phyloP scores from a whole-genome alignment of 2,329 filamentous ascomycete species.

The Pseudogymnoascus sp. region DNA sequence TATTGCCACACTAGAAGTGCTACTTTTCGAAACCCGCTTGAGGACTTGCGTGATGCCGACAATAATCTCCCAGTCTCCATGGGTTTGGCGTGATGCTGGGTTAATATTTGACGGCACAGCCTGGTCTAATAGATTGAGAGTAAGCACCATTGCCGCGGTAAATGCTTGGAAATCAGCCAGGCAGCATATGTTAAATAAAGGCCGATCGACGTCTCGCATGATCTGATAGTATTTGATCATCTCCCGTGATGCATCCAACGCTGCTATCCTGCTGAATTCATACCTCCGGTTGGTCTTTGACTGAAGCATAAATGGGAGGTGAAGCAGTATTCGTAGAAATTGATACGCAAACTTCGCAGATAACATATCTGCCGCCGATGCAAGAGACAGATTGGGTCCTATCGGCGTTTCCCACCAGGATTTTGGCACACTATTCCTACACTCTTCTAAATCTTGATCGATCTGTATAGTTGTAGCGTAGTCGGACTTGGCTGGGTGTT shows the following conservation, averaged over 20 bases:
- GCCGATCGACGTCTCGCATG: conserved; percentile 25
- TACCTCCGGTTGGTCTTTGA: conserved; percentile 31
- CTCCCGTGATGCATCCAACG: conserved; percentile 36
- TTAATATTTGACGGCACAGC: conserved; percentile 14
- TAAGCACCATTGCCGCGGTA: conserved; percentile 37
- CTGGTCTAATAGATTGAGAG: conserved; percentile 34
- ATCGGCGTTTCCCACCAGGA: conserved; percentile 26
- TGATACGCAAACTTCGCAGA: conserved; percentile 35
- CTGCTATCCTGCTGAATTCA: conserved; percentile 32
- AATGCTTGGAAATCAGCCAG: conserved; percentile 42
- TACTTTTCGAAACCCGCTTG: conserved; percentile 26
- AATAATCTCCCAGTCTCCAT: conserved; percentile 32
- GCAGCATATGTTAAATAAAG: conserved; percentile 36
- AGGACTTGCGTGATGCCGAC: conserved; percentile 29
- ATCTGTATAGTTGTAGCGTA: conserved; percentile 35
- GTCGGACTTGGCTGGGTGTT: conserved; percentile 28
- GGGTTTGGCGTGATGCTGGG: conserved; percentile 24
- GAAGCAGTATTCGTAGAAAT: conserved; percentile 33
- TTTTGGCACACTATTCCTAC: conserved; percentile 26
- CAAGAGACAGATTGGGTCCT: conserved; percentile 18
- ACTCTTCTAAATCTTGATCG: conserved; percentile 34
- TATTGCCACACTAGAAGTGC: conserved; percentile 36
- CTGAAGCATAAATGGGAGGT: conserved; percentile 41
- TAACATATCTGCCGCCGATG: conserved; percentile 28
- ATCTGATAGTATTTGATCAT: conserved; percentile 33